A percentile compares a stretch with the other conserved stretches of the same genome.
Conservation (phyloP, 2,329 filamentous ascomycete genomes). For the Furcasterigmium furcatum region DNA sequence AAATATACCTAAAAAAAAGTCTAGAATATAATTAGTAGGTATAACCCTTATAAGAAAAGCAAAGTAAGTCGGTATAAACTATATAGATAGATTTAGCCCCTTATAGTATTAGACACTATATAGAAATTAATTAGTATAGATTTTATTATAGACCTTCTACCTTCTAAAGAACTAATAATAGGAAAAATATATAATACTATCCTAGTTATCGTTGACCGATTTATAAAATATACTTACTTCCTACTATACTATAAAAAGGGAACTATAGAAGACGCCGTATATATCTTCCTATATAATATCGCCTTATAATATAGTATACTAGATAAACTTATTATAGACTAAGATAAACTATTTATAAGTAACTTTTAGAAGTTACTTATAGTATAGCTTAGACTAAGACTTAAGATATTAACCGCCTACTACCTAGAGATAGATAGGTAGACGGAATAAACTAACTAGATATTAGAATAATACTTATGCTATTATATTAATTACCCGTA, state of each 20-base stretch:
- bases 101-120: conserved; percentile 5
- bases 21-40: not conserved
- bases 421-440: not conserved
- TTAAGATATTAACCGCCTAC: not conserved
- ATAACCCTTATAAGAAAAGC: not conserved
- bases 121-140: conserved; percentile 7
- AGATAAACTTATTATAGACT: too few relatives aligned
- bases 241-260: not conserved
- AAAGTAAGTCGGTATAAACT: conserved; percentile 1
- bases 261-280: not conserved
- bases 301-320: too few relatives aligned
- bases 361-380: not conserved
- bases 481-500: not conserved
- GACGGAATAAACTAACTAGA: not conserved
- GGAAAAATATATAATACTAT: conserved; percentile 2
- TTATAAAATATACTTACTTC: conserved; percentile 1
- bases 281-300: too few relatives aligned
- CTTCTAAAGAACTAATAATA: not conserved
- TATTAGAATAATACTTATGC: not conserved
- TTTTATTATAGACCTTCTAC: conserved; percentile 4
- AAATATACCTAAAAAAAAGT: not conserved
- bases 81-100: conserved; percentile 4
- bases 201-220: conserved; percentile 3
- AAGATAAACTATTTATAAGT: not conserved
- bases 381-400: conserved; percentile 1